phyloP scores from a whole-genome alignment of 306 rosid species.

The Quercus variabilis region DNA sequence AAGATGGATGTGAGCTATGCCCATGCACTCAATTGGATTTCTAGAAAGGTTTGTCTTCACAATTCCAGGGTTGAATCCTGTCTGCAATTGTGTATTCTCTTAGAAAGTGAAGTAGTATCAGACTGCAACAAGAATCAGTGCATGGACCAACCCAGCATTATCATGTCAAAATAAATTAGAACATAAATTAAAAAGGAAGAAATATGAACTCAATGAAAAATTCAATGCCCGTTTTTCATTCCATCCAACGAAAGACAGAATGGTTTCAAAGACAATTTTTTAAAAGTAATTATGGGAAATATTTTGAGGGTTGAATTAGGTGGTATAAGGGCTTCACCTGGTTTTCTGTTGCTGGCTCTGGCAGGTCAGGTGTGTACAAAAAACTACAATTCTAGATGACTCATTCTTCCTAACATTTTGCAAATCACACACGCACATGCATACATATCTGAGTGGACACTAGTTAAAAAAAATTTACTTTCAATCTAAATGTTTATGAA shows the following conservation, averaged over 20 bases:
- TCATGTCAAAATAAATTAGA: not conserved
- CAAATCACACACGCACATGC: too few relatives aligned
- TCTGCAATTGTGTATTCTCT: constrained; percentile 1
- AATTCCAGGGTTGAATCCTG: constrained; percentile 2
- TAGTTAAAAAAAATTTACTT: not conserved
- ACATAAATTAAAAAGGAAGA: not conserved
- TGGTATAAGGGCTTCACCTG: not conserved
- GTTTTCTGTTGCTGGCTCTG: not conserved
- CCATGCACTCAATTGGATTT: constrained; percentile 88
- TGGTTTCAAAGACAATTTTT: not conserved
- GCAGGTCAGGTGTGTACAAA: not conserved
- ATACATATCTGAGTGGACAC: not conserved
- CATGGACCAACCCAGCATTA: not conserved
- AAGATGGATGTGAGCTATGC: constrained; percentile 86
- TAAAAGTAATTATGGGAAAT: not conserved
- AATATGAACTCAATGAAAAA: not conserved
- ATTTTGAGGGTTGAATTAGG: not conserved
- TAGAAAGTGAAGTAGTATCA: not conserved
- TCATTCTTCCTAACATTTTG: not conserved
- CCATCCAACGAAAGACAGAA: not conserved
- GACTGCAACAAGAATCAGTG: not conserved
- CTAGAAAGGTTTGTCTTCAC: constrained; percentile 71
- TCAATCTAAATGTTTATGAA: not conserved
- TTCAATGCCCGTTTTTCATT: not conserved
- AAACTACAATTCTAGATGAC: not conserved